These are phyloP conservation scores for Plectosphaerella cucumerina DNA, from an alignment of 2,329 filamentous ascomycete species.

Conservation along the genomic window DNA sequence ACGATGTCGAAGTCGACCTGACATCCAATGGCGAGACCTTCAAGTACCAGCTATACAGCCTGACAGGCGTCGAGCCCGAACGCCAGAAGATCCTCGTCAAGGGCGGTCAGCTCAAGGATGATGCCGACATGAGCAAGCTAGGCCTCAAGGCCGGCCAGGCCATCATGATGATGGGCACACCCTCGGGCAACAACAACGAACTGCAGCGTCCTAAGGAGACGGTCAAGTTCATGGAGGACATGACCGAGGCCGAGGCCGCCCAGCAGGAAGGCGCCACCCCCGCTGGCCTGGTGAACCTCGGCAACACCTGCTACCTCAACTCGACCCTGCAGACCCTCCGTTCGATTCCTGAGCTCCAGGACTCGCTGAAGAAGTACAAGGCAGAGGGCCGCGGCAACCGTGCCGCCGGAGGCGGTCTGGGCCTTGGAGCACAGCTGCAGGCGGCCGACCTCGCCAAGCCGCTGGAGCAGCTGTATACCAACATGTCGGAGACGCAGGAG, in stretches of 20 bases:
- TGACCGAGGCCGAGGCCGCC: conserved; percentile 91
- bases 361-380: conserved; percentile 63
- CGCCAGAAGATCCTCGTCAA: conserved; percentile 96
- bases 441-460: conserved; percentile 33
- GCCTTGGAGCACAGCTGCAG: conserved; percentile 5
- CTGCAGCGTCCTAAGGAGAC: conserved; percentile 72
- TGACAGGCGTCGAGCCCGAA: conserved; percentile 93
- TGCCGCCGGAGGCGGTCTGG: conserved; percentile 38
- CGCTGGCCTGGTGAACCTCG: conserved; percentile 83
- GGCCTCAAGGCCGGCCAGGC: conserved; percentile 80
- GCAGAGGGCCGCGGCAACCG: conserved; percentile 58
- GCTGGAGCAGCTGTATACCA: conserved; percentile 78
- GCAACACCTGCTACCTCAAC: conserved; percentile 98
- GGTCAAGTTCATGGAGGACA: conserved; percentile 91
- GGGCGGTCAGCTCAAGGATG: conserved; percentile 92
- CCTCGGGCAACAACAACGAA: conserved; percentile 58
- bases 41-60: conserved; percentile 91
- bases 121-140: conserved; percentile 78
- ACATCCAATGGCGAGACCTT: conserved; percentile 83
- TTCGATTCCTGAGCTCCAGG: conserved; percentile 84
- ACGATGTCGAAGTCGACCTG: conserved; percentile 89
- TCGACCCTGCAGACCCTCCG: conserved; percentile 90
- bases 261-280: conserved; percentile 79
- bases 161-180: conserved; percentile 96
- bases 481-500: conserved; percentile 85